Evolutionary conservation across 2,329 filamentous ascomycete genomes (phyloP).

Genomic region (Ambrosiella beaveri): DNA sequence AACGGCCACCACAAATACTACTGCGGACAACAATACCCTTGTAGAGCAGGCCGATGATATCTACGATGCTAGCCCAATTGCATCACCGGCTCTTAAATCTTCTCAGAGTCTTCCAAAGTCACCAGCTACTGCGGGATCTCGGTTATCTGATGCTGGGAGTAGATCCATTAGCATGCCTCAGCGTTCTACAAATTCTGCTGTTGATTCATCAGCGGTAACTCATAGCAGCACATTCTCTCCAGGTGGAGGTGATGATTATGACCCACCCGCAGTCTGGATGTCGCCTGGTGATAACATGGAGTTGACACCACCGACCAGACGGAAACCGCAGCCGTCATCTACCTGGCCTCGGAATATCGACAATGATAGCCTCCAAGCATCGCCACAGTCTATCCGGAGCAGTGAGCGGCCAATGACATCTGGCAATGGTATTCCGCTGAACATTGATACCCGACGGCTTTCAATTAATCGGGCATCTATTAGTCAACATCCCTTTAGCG

Average conservation of each 20-base stretch:
- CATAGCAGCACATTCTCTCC: constrained; percentile 10
- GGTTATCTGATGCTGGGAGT: neutral
- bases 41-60: neutral
- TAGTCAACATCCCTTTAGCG: neutral
- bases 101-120: neutral
- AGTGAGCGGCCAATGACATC: neutral
- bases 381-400: neutral
- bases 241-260: constrained; percentile 9
- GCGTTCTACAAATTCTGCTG: neutral
- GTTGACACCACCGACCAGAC: neutral
- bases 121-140: neutral
- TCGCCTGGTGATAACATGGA: neutral
- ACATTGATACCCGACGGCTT: neutral
- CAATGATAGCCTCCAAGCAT: neutral
- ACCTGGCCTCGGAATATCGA: neutral
- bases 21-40: neutral
- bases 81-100: neutral
- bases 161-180: neutral
- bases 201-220: neutral
- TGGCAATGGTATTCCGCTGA: neutral
- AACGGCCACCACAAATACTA: neutral
- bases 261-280: constrained; percentile 10
- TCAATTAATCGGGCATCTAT: neutral
- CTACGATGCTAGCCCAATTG: neutral
- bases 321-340: neutral